Evolutionary conservation across 768 basidiomycete species (phyloP).

Genomic region (Suillus ampliporus): DNA sequence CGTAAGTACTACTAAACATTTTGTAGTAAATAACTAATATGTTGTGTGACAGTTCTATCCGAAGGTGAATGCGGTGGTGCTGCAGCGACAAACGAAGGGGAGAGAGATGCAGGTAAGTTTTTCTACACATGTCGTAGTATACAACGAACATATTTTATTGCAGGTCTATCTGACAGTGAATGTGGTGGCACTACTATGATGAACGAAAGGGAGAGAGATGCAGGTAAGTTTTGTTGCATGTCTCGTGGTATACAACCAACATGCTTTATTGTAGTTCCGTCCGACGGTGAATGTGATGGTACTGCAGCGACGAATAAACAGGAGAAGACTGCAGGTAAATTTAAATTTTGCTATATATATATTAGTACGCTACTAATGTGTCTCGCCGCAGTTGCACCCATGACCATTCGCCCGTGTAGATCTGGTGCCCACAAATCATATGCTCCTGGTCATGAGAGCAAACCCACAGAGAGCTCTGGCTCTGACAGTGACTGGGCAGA

Average conservation of each 20-base stretch:
- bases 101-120: background rate
- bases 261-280: background rate
- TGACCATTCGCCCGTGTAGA: background rate
- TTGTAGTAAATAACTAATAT: background rate
- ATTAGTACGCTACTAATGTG: background rate
- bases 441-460: background rate
- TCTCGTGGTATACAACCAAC: background rate
- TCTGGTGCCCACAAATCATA: background rate
- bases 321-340: background rate
- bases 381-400: background rate
- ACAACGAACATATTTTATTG: background rate
- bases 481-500: constrained; percentile 1
- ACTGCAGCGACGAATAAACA: background rate
- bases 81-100: background rate
- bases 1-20: background rate
- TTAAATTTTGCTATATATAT: constrained; percentile 1
- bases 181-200: background rate
- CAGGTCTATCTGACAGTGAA: background rate
- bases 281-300: constrained; percentile 2
- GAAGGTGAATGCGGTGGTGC: background rate
- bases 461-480: background rate
- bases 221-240: constrained; percentile 1
- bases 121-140: background rate
- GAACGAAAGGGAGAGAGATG: background rate
- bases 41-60: background rate